Base-by-base conservation (phyloP, 108 stramenopile species). In the Pelagomonas calceolata region DNA sequence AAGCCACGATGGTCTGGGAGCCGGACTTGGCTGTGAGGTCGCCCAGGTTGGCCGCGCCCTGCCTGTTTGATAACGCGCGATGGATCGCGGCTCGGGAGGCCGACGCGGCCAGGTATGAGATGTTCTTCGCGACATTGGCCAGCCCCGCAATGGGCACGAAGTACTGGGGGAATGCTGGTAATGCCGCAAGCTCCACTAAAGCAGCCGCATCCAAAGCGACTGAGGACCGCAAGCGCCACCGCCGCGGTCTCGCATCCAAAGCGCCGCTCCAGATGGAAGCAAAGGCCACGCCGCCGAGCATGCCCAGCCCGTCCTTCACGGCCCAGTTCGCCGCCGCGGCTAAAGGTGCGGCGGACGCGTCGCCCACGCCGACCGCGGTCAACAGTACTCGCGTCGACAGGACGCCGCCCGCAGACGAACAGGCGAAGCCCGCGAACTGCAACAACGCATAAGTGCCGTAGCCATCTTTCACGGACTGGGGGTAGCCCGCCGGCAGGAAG, bases 251-350 rank as follows among this genome's bases (percentile, higher is more conserved):
- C 16, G 83, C 76, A 76, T 97, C 98, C 66, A 96, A 88, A 30
- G 81, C 76, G 34, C 81, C 77, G 45, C 88, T 91, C 76, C 94
- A 81, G 63, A 89, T 79, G 66, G 87, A 85, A 32, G 95, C 94
- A 71, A 98, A 96, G 0, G 91, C 60, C 15, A 98, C 82, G 34
- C 95, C 95, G 12, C 97, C 97, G 9, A 95, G 70, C 80, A 94
- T 93, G 7, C 97, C 97, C 16, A 94, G 76, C 29, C 95, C 95
- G 73, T 98, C 97, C 80, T 98, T 98, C 70, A 98, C 83, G 10
- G 96, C 90, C 97, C 97, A 98, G 75, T 96, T 95, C 29, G 95
- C 75, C n/a, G 94, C 91, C 36, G 95, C 98, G 12, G 98, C 95
- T 77, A 96, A 82, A 34, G 96, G 92, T n/a, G 88, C 78, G 21